These are phyloP conservation scores for Schoenoplectus tabernaemontani DNA, from an alignment of 202 grass and related monocot genomes.

Conservation along the genomic window DNA sequence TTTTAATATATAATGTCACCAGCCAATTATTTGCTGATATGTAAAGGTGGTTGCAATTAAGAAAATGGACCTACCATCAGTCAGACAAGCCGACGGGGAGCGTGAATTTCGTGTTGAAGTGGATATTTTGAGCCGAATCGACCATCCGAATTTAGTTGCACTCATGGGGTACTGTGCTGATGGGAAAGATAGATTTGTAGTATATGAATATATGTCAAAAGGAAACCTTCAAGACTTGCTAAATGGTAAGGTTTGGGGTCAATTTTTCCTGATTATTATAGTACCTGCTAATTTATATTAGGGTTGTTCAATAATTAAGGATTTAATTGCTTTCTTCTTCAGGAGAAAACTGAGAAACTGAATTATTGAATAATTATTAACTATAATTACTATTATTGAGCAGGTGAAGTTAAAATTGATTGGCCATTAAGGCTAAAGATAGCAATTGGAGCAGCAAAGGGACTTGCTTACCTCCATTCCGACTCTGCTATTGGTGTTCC, in stretches of 20 bases:
- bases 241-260: conserved; percentile 31
- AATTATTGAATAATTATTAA: not conserved
- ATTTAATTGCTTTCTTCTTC: not conserved
- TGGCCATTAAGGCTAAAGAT: conserved; percentile 69
- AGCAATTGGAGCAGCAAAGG: conserved; percentile 80
- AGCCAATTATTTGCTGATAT: conserved; percentile 10
- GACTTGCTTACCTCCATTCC: conserved; percentile 81
- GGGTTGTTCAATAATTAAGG: not conserved
- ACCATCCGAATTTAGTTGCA: conserved; percentile 82
- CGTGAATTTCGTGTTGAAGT: conserved; percentile 94
- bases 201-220: conserved; percentile 92
- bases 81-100: conserved; percentile 70
- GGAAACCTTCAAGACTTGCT: conserved; percentile 86
- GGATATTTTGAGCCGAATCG: conserved; percentile 88
- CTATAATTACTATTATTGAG: conserved; percentile 30
- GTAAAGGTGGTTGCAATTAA: conserved; percentile 83
- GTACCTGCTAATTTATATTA: not conserved
- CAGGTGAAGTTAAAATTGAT: conserved; percentile 65
- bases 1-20: not conserved
- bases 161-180: conserved; percentile 96
- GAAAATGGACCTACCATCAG: conserved; percentile 78
- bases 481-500: conserved; percentile 72
- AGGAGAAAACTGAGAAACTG: not conserved
- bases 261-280: not conserved
- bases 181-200: conserved; percentile 85